Conservation (phyloP, 768 basidiomycete species). For the Russula olivacea region DNA sequence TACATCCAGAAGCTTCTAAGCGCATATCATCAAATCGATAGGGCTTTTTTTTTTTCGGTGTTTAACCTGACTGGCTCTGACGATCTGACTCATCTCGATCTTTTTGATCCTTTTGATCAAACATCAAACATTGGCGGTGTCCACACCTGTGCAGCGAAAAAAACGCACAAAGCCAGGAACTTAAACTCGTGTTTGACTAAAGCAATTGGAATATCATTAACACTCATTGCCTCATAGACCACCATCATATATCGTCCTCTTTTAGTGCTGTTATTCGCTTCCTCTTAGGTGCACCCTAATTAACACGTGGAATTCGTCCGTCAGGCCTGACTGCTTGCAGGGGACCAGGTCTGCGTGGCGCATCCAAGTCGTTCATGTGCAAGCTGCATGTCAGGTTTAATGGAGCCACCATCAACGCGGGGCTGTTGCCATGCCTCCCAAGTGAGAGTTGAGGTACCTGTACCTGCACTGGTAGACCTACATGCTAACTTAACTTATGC, state of each 20-base stretch:
- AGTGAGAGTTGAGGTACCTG: neutral
- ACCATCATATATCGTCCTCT: neutral
- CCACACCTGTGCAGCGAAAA: neutral
- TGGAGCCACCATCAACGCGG: neutral
- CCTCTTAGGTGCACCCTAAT: neutral
- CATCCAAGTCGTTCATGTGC: constrained; percentile 7
- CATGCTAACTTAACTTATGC: neutral
- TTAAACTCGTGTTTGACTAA: neutral
- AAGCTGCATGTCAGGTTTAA: neutral
- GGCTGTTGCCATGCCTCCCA: neutral
- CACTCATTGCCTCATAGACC: neutral
- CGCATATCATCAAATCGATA: neutral
- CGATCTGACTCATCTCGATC: neutral
- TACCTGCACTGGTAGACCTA: neutral
- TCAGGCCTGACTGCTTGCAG: neutral
- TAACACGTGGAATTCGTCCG: constrained; percentile 4
- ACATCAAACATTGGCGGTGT: neutral
- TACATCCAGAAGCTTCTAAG: neutral
- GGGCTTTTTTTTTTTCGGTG: neutral
- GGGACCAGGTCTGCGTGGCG: neutral
- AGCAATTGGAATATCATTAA: neutral
- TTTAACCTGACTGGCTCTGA: neutral
- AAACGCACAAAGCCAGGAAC: neutral
- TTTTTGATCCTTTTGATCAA: neutral
- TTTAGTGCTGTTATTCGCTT: neutral